Percentiles rank a stretch among this genome's conserved stretches.
Evolutionary conservation across 2,329 filamentous ascomycete genomes (phyloP).

Genomic region (Claviceps sp.): DNA sequence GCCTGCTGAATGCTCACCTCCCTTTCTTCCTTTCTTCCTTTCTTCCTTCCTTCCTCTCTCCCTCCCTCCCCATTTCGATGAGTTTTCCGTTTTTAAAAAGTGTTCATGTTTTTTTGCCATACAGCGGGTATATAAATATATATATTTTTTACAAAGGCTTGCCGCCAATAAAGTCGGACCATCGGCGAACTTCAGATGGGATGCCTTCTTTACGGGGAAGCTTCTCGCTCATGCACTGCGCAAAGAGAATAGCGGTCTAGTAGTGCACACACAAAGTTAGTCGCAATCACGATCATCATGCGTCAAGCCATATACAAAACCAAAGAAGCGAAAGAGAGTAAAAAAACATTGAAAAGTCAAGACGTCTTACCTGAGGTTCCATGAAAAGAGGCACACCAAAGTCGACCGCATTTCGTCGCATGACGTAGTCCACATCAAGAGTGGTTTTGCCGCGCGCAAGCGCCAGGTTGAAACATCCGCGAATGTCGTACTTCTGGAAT

Average conservation of each 20-base stretch:
- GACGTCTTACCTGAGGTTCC: slow-evolving; percentile 73
- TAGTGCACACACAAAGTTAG: not conserved
- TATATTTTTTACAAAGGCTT: slow-evolving; percentile 47
- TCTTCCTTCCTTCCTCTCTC: no score
- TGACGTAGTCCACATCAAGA: slow-evolving; percentile 91
- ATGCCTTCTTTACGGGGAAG: slow-evolving; percentile 79
- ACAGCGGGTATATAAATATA: not conserved
- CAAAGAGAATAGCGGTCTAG: slow-evolving; percentile 88
- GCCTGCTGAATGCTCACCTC: no score
- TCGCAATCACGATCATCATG: not conserved
- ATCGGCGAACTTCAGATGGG: slow-evolving; percentile 78
- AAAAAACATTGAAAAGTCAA: not conserved
- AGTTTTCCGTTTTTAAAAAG: not conserved
- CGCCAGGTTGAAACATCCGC: slow-evolving; percentile 90
- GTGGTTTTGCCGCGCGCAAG: slow-evolving; percentile 70
- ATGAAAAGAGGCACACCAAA: slow-evolving; percentile 97
- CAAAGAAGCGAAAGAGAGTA: not conserved
- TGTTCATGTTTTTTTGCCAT: not conserved
- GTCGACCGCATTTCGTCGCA: slow-evolving; percentile 95
- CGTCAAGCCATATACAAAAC: not conserved
- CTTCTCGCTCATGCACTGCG: slow-evolving; percentile 95
- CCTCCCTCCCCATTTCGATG: slow-evolving; percentile 20
- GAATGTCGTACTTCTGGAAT: slow-evolving; percentile 93
- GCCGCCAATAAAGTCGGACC: slow-evolving; percentile 89
- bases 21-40: not conserved